phyloP scores from a whole-genome alignment of 352 stramenopile genomes.

The Aphanomyces stellatus region DNA sequence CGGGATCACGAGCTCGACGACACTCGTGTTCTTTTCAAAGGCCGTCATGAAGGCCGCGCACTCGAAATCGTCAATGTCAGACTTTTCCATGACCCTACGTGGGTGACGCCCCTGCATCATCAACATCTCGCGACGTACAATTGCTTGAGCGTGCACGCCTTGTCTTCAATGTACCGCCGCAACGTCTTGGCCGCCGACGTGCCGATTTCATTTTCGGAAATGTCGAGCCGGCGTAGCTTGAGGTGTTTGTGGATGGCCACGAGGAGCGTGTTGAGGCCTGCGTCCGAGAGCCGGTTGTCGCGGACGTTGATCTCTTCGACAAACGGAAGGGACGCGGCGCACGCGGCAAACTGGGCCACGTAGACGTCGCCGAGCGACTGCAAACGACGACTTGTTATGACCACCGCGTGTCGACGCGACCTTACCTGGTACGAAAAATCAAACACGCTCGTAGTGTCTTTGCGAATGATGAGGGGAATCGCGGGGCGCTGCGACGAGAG shows the following conservation, averaged over 20 bases:
- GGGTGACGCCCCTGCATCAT: background rate
- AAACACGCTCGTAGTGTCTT: slow-evolving; percentile 53
- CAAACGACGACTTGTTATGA: slow-evolving; percentile 30
- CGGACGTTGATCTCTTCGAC: slow-evolving; percentile 76
- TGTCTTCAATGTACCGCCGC: slow-evolving; percentile 40
- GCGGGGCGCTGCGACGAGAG: slow-evolving; percentile 40
- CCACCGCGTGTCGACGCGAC: slow-evolving; percentile 40
- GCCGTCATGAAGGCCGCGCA: slow-evolving; percentile 77
- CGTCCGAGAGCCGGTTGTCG: slow-evolving; percentile 82
- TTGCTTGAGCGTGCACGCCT: slow-evolving; percentile 48
- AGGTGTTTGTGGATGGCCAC: slow-evolving; percentile 42
- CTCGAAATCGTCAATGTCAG: slow-evolving; percentile 84
- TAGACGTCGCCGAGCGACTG: slow-evolving; percentile 52
- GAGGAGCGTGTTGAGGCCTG: slow-evolving; percentile 49
- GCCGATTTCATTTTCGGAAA: slow-evolving; percentile 66
- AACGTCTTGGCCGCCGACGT: slow-evolving; percentile 48
- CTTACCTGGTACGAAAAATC: slow-evolving; percentile 79
- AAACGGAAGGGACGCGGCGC: slow-evolving; percentile 42
- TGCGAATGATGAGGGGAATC: slow-evolving; percentile 53
- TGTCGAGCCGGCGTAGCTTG: slow-evolving; percentile 45
- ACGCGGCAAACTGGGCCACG: slow-evolving; percentile 47
- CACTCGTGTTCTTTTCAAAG: slow-evolving; percentile 73
- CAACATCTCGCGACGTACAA: slow-evolving; percentile 23
- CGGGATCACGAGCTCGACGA: slow-evolving; percentile 62
- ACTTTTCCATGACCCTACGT: slow-evolving; percentile 46